Evolutionary conservation across 345 rosid species (phyloP), one percentile per base, ranked within the genome.

Genomic region (Populus deltoides): DNA sequence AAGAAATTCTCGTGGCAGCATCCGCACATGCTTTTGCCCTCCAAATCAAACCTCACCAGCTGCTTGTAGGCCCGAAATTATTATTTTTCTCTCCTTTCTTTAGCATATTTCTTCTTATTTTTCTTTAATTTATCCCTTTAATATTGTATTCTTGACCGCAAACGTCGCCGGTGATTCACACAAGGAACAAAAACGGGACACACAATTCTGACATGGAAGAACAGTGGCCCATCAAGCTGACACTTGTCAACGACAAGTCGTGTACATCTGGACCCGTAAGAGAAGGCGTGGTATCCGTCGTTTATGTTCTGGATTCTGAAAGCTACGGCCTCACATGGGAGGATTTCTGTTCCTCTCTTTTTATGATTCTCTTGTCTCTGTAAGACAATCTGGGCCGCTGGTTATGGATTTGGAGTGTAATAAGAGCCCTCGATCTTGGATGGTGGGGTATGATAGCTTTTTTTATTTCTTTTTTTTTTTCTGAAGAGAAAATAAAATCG

Each of bases 11-110:
- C 33, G 72, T 24, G 85, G 80, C 82, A 78, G 6, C 51, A 25
- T 78, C 20, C 3, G 71, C 92, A 89, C 92, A 85, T 88, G 90
- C 86, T n/a, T 81, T 41, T 68, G 89, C 81, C 35, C 81, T 66
- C 70, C 8, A 72, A 82, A 81, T 88, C 90, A 85, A 88, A 85
- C 82, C 41, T 67, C 70, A 15, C 36, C 25, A 7, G 22, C 6
- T 12, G 69, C 45, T 7, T 3, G 87, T 83, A 75, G 89, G 88
- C 36, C 88, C 89, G 1, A 49, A 45, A 45, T 22, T 15, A 3
- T 53, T 33, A 33, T 33, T 33, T 4, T 6, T 35, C 10, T 65
- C 17, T 43, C 67, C 11, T 0, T 67, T 36, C 22, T 67, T 35
- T 35, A 18, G 22, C 38, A 38, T 16, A 6, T 47, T 18, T 4